Evolutionary conservation across 2,329 filamentous ascomycete genomes (phyloP).

Genomic region (Chalaropsis thielavioides): DNA sequence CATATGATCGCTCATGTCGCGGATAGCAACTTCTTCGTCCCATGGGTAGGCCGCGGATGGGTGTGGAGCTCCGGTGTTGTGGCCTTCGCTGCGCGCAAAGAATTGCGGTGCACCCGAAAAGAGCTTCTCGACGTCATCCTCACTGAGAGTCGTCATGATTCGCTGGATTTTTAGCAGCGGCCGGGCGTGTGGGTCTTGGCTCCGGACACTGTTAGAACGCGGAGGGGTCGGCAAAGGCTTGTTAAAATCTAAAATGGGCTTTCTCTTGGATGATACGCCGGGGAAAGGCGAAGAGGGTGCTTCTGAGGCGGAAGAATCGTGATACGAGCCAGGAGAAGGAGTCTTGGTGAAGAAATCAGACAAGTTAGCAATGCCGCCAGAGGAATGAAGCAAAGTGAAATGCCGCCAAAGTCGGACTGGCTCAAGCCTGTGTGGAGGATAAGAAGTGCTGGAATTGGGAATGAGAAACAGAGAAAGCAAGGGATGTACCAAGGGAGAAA

Average conservation of each 20-base stretch:
- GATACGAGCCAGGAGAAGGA: not conserved
- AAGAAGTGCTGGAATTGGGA: slow-evolving; percentile 1
- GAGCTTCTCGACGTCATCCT: slow-evolving; percentile 50
- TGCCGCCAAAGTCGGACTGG: not conserved
- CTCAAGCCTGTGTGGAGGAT: not conserved
- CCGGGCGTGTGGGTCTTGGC: slow-evolving; percentile 28
- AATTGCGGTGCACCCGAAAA: slow-evolving; percentile 67
- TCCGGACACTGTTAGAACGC: slow-evolving; percentile 24
- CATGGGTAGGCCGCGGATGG: slow-evolving; percentile 54
- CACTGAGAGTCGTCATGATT: slow-evolving; percentile 45
- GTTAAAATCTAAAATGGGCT: slow-evolving; percentile 31
- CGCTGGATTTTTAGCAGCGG: slow-evolving; percentile 38
- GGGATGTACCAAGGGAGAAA: not conserved
- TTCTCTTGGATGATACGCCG: not conserved
- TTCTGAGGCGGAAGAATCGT: not conserved
- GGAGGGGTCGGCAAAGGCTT: slow-evolving; percentile 44
- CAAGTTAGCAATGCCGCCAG: not conserved
- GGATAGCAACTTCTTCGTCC: slow-evolving; percentile 46
- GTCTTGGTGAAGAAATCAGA: slow-evolving; percentile 1
- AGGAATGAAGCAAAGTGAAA: not conserved
- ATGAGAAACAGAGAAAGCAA: not conserved
- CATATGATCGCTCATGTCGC: slow-evolving; percentile 49
- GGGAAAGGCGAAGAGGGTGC: not conserved
- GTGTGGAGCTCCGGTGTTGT: slow-evolving; percentile 44
- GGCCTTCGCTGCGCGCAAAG: slow-evolving; percentile 45